Base-by-base conservation (phyloP, 768 basidiomycete species). In the Leucogyrophana mollusca region DNA sequence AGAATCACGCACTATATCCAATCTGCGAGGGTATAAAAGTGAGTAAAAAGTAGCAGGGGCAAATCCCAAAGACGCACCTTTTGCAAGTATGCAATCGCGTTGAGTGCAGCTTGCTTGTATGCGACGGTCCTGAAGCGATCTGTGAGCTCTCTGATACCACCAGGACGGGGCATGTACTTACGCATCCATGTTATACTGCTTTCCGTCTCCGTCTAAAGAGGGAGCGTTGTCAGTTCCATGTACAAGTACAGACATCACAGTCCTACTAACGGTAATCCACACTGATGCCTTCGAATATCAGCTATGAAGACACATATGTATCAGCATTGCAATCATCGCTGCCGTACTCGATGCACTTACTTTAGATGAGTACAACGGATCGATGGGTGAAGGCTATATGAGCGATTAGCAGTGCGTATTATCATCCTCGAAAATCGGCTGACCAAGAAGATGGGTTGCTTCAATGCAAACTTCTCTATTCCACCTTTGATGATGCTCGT, bases 141-240 rank as follows among this genome's bases (percentile, higher is more conserved):
- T 16, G 9, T n/a, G 41, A 36, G 34, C 40, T 33, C 5, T 37
- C 7, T 10, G 37, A 13, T 10, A n/a, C 2, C 13, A 34, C 27
- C 35, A 16, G 9, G 41, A 47, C n/a, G 5, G n/a, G n/a, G n/a
- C 5, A 23, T 1, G 6, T 3, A 54, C 78, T 56, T 61, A 86
- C 77, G 85, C 81, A 55, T 86, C 83, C 87, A 89, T 89, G 57
- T 81, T 73, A 64, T 87, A 85, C 61, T 88, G 86, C 49, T 76
- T 82, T 9, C 86, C 85, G 55, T 83, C 78, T 1, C 87, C 87
- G 40, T 86, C 83, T 85, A 44, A 27, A 34, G 45, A 23, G 8
- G 8, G 6, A 8, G 33, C 17, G 8, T 24, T 45, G n/a, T n/a
- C n/a, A n/a, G n/a, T n/a, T n/a, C n/a, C 40, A 47, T 40, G 18